Evolutionary conservation across 305 asterid species (phyloP).

Genomic region (Solanum hybrid): DNA sequence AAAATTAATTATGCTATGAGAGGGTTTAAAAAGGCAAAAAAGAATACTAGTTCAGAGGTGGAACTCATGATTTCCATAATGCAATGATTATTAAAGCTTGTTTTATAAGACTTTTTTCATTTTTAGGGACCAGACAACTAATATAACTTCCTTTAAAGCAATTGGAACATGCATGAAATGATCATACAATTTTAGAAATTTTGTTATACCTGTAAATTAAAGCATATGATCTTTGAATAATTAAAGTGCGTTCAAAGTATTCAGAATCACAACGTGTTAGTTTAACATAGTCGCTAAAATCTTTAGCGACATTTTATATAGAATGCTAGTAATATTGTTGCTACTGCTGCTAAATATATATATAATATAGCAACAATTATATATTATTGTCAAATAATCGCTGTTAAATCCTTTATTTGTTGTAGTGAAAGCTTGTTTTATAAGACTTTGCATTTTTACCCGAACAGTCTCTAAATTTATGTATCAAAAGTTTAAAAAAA

Average conservation of each 20-base stretch:
- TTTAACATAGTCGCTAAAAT: background rate
- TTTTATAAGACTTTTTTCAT: background rate
- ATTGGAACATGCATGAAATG: conserved; percentile 8
- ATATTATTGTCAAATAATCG: background rate
- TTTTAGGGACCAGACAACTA: conserved; percentile 40
- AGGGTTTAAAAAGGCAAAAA: conserved; percentile 16
- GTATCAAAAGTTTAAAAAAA: background rate
- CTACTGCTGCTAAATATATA: background rate
- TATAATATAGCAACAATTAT: too few relatives aligned
- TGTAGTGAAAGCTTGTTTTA: background rate
- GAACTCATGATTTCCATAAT: conserved; percentile 18
- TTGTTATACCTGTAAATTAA: background rate
- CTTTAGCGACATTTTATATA: background rate
- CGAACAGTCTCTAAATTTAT: background rate
- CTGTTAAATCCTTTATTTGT: background rate
- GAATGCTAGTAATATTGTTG: background rate
- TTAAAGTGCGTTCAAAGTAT: conserved; percentile 13
- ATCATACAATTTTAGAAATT: background rate
- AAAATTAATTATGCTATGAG: background rate
- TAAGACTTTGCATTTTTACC: background rate
- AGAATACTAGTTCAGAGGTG: too few relatives aligned
- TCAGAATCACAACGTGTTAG: background rate
- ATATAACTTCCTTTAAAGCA: conserved; percentile 11
- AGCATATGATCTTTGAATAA: conserved; percentile 17
- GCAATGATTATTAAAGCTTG: conserved; percentile 8